Evolutionary conservation across 768 basidiomycete species (phyloP), one percentile per base, ranked within the genome.

Genomic region (Gloeophyllum trabeum): DNA sequence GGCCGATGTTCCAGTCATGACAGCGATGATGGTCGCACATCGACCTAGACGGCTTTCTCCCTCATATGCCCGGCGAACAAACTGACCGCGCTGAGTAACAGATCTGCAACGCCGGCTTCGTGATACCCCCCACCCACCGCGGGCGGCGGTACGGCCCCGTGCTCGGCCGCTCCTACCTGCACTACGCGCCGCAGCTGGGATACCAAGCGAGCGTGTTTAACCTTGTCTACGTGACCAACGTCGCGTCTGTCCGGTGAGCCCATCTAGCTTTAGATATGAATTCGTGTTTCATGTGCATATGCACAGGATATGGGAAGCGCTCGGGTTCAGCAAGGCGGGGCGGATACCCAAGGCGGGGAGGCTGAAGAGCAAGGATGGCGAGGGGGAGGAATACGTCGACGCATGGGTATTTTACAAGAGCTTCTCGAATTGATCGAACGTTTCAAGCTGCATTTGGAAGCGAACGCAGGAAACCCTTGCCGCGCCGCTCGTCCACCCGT

Each of bases 21-120:
- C 39, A 20, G n/a, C 25, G 36, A 16, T 41, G 36, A 44, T 48
- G 22, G 45, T 24, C 26, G 39, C 39, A 24, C 49, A 32, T 39
- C 4, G 2, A n/a, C 30, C 20, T 45, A 23, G n/a, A n/a, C n/a
- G n/a, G 23, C 32, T 28, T 39, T 36, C 35, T 35, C 35, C 21
- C 26, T 32, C 28, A n/a, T n/a, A n/a, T n/a, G n/a, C n/a, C n/a
- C n/a, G n/a, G n/a, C n/a, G n/a, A n/a, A n/a, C n/a, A n/a, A n/a
- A n/a, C n/a, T n/a, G n/a, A n/a, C n/a, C n/a, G n/a, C n/a, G n/a
- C n/a, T n/a, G n/a, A n/a, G 25, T n/a, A n/a, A n/a, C 49, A 88
- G 81, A 84, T 85, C 46, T 90, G 88, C 62, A 96, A 94, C 51
- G 90, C 75, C 3, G 92, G 92, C 2, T 96, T 96, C 61, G 66